These are phyloP conservation scores for Diplodia scrobiculata DNA, from an alignment of 2,329 filamentous ascomycete species.

Conservation along the genomic window DNA sequence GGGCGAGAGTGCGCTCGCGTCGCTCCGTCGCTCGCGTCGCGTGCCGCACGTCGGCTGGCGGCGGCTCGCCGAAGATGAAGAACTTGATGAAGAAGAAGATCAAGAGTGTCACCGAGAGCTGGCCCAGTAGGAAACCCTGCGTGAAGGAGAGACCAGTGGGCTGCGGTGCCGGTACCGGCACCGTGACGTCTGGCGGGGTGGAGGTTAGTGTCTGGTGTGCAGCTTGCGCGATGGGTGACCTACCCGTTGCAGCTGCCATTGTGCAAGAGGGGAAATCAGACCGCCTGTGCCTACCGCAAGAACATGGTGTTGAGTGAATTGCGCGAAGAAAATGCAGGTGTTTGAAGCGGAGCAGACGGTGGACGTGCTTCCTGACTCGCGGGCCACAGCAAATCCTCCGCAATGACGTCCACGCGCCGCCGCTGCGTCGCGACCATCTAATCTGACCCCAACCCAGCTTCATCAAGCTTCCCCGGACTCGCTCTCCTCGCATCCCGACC, in stretches of 20 bases:
- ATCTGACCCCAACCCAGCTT: not conserved
- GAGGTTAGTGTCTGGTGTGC: not conserved
- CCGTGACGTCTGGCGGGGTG: conserved; percentile 1
- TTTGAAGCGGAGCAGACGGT: not conserved
- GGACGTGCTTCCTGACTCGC: conserved; percentile 25
- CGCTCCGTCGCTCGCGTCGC: conserved; percentile 73
- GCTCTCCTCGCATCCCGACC: not conserved
- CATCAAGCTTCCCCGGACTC: not conserved
- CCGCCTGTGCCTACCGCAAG: not conserved
- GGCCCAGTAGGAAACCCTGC: conserved; percentile 88
- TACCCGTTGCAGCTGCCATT: conserved; percentile 21
- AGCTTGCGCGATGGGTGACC: not conserved
- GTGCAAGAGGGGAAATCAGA: not conserved
- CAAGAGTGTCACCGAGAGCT: conserved; percentile 86
- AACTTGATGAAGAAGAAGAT: conserved; percentile 97
- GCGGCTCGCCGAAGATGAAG: conserved; percentile 97
- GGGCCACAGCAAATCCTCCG: conserved; percentile 23
- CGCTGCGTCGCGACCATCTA: not conserved
- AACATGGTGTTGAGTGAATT: not conserved
- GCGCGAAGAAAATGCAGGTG: conserved; percentile 2
- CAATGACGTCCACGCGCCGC: conserved; percentile 25
- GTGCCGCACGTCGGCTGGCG: conserved; percentile 78
- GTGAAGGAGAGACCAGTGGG: conserved; percentile 76
- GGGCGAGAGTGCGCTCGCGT: conserved; percentile 70
- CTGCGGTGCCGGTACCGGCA: conserved; percentile 25